Evolutionary conservation across 1,284 basidiomycete species (phyloP).

Genomic region (Megacollybia platyphylla): DNA sequence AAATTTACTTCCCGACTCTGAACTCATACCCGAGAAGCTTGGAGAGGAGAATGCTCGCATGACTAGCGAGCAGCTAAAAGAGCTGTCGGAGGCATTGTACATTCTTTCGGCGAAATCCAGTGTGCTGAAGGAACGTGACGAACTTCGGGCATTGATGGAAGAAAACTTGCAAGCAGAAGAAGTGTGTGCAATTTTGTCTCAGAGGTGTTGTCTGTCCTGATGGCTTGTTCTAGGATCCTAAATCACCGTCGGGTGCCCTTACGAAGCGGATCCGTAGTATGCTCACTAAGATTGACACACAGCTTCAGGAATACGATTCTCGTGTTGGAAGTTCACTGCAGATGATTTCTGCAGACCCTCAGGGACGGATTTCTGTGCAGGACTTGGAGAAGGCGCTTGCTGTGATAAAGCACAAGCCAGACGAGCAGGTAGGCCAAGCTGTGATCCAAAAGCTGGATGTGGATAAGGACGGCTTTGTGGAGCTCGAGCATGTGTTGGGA

Average conservation of each 20-base stretch:
- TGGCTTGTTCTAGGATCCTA: conserved; percentile 44
- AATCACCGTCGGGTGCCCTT: conserved; percentile 68
- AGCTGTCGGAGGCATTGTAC: conserved; percentile 86
- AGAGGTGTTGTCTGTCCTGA: background rate
- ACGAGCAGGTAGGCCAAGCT: conserved; percentile 81
- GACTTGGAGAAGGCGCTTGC: conserved; percentile 87
- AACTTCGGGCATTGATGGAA: conserved; percentile 82
- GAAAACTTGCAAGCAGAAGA: conserved; percentile 86
- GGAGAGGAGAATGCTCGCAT: conserved; percentile 76
- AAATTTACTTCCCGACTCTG: conserved; percentile 69
- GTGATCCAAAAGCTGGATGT: conserved; percentile 92
- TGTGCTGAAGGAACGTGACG: conserved; percentile 91
- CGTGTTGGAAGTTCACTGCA: conserved; percentile 88
- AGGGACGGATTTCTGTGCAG: conserved; percentile 84
- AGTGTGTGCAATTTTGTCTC: conserved; percentile 23
- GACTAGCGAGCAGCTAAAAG: conserved; percentile 93
- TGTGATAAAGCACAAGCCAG: conserved; percentile 90
- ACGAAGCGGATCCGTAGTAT: conserved; percentile 92
- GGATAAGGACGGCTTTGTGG: conserved; percentile 92
- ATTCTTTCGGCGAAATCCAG: conserved; percentile 93
- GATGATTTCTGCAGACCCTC: conserved; percentile 85
- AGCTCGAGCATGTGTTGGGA: conserved; percentile 73
- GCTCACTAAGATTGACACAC: conserved; percentile 92
- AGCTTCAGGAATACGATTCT: conserved; percentile 86
- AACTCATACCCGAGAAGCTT: conserved; percentile 41